Conservation (phyloP, 2,329 filamentous ascomycete genomes). For the Clonostachys sp. region DNA sequence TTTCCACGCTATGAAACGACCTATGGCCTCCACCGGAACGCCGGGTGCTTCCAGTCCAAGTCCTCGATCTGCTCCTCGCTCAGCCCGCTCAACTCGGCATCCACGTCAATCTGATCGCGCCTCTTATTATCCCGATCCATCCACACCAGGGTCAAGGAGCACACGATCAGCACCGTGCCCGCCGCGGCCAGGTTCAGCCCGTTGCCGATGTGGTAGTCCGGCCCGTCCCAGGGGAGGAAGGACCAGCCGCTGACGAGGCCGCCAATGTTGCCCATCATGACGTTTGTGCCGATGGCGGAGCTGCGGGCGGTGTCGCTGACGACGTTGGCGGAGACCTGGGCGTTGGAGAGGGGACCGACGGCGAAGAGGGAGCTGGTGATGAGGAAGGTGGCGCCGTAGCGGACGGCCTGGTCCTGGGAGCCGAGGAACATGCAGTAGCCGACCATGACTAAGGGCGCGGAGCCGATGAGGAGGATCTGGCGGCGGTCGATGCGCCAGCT, state of each 20-base stretch:
- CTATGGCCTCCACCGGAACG: constrained; percentile 47
- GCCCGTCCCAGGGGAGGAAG: constrained; percentile 58
- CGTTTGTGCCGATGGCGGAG: constrained; percentile 58
- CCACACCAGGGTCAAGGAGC: constrained; percentile 47
- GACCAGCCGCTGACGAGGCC: constrained; percentile 63
- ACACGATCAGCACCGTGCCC: constrained; percentile 45
- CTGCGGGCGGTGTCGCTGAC: constrained; percentile 66
- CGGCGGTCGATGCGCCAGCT: constrained; percentile 58
- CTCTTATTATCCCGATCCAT: constrained; percentile 57
- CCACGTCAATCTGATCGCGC: constrained; percentile 16
- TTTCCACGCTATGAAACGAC: neutral
- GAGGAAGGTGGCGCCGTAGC: constrained; percentile 68
- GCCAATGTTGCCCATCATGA: constrained; percentile 72
- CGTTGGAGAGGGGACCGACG: constrained; percentile 61
- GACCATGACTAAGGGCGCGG: constrained; percentile 59
- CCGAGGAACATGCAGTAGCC: constrained; percentile 71
- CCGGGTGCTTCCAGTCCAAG: constrained; percentile 63
- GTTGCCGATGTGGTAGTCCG: constrained; percentile 67
- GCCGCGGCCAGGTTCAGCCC: constrained; percentile 61
- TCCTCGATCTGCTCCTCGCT: constrained; percentile 49
- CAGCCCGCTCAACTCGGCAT: constrained; percentile 46
- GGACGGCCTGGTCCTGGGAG: constrained; percentile 40
- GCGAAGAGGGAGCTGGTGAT: constrained; percentile 61
- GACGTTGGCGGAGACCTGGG: constrained; percentile 65
- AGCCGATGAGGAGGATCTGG: constrained; percentile 54